Conservation (phyloP, 345 rosid genomes). For the Odontarrhena argentea region DNA sequence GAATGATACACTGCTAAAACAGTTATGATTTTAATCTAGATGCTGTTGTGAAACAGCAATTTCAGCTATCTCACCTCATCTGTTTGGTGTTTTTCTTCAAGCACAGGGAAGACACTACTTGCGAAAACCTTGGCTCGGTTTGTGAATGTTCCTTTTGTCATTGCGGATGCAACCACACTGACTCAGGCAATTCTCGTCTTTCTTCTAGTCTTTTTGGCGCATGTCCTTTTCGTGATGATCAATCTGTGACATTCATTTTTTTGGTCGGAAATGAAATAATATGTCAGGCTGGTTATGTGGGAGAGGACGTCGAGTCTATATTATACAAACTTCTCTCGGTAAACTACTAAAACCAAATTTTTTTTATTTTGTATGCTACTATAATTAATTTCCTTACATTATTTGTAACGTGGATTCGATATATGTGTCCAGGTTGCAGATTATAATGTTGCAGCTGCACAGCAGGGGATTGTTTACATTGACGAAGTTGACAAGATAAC, state of each 20-base stretch:
- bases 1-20: constrained; percentile 4
- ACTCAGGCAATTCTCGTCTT: constrained; percentile 70
- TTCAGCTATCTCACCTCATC: constrained; percentile 17
- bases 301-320: constrained; percentile 99
- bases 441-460: constrained; percentile 97
- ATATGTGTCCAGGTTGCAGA: constrained; percentile 71
- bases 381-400: not conserved
- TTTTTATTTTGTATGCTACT: not conserved
- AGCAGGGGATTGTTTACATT: constrained; percentile 97
- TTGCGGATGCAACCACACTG: constrained; percentile 95
- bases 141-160: constrained; percentile 97
- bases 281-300: constrained; percentile 98
- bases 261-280: constrained; percentile 35
- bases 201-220: constrained; percentile 26
- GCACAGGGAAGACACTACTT: constrained; percentile 97
- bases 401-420: constrained; percentile 1
- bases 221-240: constrained; percentile 37
- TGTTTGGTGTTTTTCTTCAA: constrained; percentile 53
- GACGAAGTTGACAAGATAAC: constrained; percentile 99
- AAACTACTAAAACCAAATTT: constrained; percentile 25
- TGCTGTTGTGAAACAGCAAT: not conserved
- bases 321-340: constrained; percentile 94
- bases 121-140: constrained; percentile 96
- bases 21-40: not conserved
- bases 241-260: constrained; percentile 38